phyloP scores from a whole-genome alignment of 78 protist genomes.

The Trichosphaerium sp. region DNA sequence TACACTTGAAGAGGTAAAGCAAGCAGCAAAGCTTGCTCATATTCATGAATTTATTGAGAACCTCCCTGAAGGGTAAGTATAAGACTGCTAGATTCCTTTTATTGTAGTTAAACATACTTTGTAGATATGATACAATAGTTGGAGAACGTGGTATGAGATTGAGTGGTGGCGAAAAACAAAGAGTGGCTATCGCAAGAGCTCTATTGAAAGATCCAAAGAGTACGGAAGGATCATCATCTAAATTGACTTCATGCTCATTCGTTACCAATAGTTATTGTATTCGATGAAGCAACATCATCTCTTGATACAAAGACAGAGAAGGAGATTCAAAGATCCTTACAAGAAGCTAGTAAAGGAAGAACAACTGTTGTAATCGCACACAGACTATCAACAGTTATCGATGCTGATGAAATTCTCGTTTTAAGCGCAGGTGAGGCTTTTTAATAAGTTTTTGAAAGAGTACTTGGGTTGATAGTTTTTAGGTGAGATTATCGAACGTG shows the following conservation, averaged over 20 bases:
- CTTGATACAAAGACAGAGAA: conserved; percentile 81
- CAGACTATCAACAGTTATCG: conserved; percentile 56
- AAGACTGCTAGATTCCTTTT: not conserved
- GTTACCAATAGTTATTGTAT: conserved; percentile 31
- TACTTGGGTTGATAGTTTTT: too few species aligned
- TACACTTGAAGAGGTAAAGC: conserved; percentile 29
- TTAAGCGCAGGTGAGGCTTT: conserved; percentile 1
- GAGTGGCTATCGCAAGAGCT: conserved; percentile 85
- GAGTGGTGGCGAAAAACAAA: conserved; percentile 84
- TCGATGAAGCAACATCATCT: conserved; percentile 81
- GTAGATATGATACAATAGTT: conserved; percentile 43
- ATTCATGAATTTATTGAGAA: conserved; percentile 53
- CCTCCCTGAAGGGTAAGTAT: conserved; percentile 54
- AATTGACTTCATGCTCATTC: conserved; percentile 20
- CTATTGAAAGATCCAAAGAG: conserved; percentile 41
- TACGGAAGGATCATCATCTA: conserved; percentile 28
- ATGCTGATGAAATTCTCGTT: conserved; percentile 72
- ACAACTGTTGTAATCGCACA: conserved; percentile 78
- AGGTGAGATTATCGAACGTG: conserved; percentile 74
- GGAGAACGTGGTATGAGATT: conserved; percentile 74
- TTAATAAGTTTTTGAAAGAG: not conserved
- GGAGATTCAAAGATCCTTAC: conserved; percentile 59
- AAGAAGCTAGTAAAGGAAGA: conserved; percentile 11
- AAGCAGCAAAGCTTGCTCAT: conserved; percentile 61
- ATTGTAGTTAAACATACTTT: conserved; percentile 1